Base-by-base conservation (phyloP, 495 filamentous ascomycete species). In the Penicillium turbatum region DNA sequence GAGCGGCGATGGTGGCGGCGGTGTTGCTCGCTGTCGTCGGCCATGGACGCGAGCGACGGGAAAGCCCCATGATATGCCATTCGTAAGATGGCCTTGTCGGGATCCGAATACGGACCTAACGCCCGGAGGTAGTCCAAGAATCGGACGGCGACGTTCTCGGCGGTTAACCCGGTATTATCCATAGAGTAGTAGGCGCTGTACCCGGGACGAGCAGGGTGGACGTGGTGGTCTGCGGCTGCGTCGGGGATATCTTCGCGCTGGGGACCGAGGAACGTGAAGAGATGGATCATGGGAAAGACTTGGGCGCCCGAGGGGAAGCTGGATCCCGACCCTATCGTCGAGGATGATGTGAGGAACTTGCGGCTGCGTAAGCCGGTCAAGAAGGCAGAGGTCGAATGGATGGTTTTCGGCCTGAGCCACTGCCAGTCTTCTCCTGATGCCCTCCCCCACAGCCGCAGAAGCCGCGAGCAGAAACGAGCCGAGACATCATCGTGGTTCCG, bases 21-120 rank as follows among this genome's bases (percentile, higher is more conserved):
- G 2, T 24, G 21, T 24, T 24, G 21, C 4, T n/a, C 4, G 21
- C 37, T 30, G 41, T 35, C 42, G 24, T 47, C 17, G 29, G 49
- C 29, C 43, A 8, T 41, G 36, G 34, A 11, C 29, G 46, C 26
- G 47, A 51, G 32, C 39, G 53, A 46, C 38, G 53, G 53, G 37
- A 17, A 47, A 15, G 32, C 31, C 13, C 34, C 48, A 29, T 26
- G 10, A 34, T 41, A 50, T 48, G 57, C 57, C 16, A 60, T 46
- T 60, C 53, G 57, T 32, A 60, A 56, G 48, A 60, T 56, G 30
- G 57, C 49, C 40, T 60, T 53, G 48, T 60, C 39, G 24, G 51
- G 27, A 39, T 29, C 48, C 48, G 48, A 51, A 32, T 12, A 5
- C 31, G 31, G 12, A 31, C 42, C 44, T 24, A 60, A 11, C 49